Percentiles rank a stretch among this genome's conserved stretches.
Evolutionary conservation across 306 rosid genomes (phyloP).

Genomic region (Inga oerstediana): DNA sequence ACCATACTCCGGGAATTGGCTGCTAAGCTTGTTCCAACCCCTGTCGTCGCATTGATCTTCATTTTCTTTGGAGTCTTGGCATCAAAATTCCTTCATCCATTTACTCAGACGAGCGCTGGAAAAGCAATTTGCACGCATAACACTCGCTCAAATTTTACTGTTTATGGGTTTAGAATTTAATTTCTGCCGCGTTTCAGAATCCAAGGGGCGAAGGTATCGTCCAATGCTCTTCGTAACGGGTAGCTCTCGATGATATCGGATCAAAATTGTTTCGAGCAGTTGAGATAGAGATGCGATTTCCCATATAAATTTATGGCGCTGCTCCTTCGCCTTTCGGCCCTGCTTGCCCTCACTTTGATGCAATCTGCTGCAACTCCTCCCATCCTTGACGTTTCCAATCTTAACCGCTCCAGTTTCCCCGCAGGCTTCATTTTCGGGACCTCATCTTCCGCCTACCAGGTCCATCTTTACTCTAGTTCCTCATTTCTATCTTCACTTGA

Average conservation of each 20-base stretch:
- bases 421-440: constrained; percentile 35
- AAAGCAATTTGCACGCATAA: neutral
- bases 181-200: neutral
- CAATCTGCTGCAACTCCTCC: neutral
- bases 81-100: neutral
- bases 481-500: neutral
- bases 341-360: constrained; percentile 1
- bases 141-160: neutral
- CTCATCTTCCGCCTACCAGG: constrained; percentile 48
- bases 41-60: neutral
- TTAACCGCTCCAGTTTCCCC: constrained; percentile 55
- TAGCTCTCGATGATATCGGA: neutral
- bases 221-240: neutral
- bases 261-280: neutral
- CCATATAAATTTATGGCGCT: neutral
- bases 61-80: neutral
- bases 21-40: neutral
- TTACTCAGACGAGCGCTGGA: neutral
- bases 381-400: constrained; percentile 12
- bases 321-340: neutral
- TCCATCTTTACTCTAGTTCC: constrained; percentile 5
- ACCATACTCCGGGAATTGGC: too few relatives aligned
- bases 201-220: neutral
- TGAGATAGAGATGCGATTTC: neutral
- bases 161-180: neutral